Base-by-base conservation (phyloP, 306 rosid species). In the Nissolia schottii region DNA sequence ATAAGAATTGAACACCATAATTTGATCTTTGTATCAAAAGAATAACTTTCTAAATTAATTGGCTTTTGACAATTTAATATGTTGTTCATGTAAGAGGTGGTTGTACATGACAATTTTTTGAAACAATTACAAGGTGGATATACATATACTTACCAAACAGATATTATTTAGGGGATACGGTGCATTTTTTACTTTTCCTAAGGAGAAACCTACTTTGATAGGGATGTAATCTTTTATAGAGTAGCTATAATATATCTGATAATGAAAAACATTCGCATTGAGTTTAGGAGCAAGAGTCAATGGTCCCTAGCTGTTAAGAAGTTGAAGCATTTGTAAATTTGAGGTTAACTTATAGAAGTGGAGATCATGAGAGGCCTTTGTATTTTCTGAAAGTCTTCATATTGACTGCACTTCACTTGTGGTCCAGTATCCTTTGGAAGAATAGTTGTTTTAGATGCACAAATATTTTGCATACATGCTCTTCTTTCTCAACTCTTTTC, bases 401-500 rank as follows among this genome's bases (percentile, higher is more conserved):
- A 32, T 51, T 70, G 70, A 14, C 74, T 49, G 61, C 66, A 31
- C 45, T n/a, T 68, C 51, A 73, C n/a, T 59, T 60, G 57, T 20
- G 38, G n/a, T 77, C 64, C 61, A 24, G 25, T 34, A 53, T 62
- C 63, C 54, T 46, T 62, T 54, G 24, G 58, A 73, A 73, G 43
- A 73, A 35, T 63, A 46, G 28, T 60, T 65, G 32, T 66, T 22
- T 24, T 35, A 64, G 60, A 56, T 40, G 28, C 31, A 12, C 61
- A n/a, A 15, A 66, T 63, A 67, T 58, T 51, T 61, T 62, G 53
- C 64, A 20, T 20, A 0, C 41, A 46, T 53, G 63, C 29, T 55
- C 54, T 63, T 80, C 43, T 56, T 61, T 74, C 24, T 71, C 20
- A 14, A 51, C 64, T 77, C n/a, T 37, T 63, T 75, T 76, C 64